Percentiles rank a stretch among this genome's conserved stretches.
These are phyloP conservation scores for Pisolithus thermaeus DNA, from an alignment of 1,284 basidiomycete genomes.

Conservation along the genomic window DNA sequence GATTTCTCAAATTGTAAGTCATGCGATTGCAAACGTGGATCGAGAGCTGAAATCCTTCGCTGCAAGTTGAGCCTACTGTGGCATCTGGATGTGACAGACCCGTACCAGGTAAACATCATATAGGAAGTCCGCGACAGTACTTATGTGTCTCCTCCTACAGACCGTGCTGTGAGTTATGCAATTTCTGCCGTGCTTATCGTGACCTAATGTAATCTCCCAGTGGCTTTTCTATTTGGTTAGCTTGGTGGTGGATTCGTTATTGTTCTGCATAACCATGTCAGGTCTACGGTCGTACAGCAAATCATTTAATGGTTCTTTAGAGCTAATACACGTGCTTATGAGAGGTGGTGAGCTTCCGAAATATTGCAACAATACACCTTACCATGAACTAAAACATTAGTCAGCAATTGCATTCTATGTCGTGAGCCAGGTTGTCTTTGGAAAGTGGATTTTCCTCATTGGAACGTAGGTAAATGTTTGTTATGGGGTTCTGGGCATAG, in stretches of 20 bases:
- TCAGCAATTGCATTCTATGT: neutral
- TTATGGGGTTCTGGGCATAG: neutral
- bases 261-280: constrained; percentile 3
- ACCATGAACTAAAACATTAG: neutral
- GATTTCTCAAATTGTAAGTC: neutral
- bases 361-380: neutral
- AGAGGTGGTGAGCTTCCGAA: neutral
- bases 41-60: neutral
- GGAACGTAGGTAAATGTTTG: neutral
- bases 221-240: neutral
- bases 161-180: neutral
- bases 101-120: neutral
- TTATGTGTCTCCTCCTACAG: neutral
- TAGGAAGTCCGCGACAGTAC: neutral
- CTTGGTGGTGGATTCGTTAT: neutral
- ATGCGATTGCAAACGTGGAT: neutral
- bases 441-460: neutral
- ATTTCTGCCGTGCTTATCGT: neutral
- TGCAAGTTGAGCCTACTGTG: neutral
- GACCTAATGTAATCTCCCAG: neutral
- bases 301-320: neutral
- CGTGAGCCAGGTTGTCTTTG: neutral
- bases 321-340: neutral
- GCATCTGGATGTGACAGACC: neutral
- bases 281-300: neutral